Conservation (phyloP, 768 basidiomycete species). For the Hygrocybe punicea region DNA sequence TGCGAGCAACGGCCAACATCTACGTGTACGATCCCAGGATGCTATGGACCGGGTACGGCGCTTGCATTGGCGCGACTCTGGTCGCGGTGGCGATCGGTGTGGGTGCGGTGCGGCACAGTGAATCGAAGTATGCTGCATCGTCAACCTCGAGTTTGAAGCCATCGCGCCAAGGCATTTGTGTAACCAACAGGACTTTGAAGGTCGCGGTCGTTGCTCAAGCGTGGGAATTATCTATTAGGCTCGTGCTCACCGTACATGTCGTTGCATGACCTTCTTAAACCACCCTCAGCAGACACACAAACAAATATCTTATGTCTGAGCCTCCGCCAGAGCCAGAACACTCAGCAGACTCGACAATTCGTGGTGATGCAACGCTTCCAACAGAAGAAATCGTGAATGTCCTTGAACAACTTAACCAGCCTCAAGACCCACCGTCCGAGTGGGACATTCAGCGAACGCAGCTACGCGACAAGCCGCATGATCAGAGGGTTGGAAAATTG, state of each 20-base stretch:
- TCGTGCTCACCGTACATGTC: background rate
- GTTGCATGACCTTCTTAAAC: too few relatives aligned
- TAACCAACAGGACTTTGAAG: background rate
- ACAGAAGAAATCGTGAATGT: slow-evolving; percentile 10
- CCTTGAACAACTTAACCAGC: slow-evolving; percentile 13
- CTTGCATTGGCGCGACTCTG: too few relatives aligned
- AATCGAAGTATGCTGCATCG: slow-evolving; percentile 45
- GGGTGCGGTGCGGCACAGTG: too few relatives aligned
- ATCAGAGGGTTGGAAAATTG: slow-evolving; percentile 76
- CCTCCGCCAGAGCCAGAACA: slow-evolving; percentile 5
- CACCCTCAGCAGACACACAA: background rate
- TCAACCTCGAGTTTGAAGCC: background rate
- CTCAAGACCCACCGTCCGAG: slow-evolving; percentile 51
- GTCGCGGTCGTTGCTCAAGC: background rate
- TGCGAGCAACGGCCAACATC: too few relatives aligned
- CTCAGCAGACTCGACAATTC: background rate
- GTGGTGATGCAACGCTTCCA: slow-evolving; percentile 7
- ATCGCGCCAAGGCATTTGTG: slow-evolving; percentile 1
- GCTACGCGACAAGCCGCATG: slow-evolving; percentile 63
- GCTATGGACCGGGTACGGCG: too few relatives aligned
- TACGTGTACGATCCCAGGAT: too few relatives aligned
- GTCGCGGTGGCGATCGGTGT: too few relatives aligned
- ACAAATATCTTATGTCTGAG: slow-evolving; percentile 8
- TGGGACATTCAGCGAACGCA: slow-evolving; percentile 62
- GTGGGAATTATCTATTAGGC: slow-evolving; percentile 3